A percentile compares a stretch with the other conserved stretches of the same genome.
These are phyloP conservation scores for Magnaporthiopsis rhizophila DNA, from an alignment of 2,329 filamentous ascomycete species.

Conservation along the genomic window DNA sequence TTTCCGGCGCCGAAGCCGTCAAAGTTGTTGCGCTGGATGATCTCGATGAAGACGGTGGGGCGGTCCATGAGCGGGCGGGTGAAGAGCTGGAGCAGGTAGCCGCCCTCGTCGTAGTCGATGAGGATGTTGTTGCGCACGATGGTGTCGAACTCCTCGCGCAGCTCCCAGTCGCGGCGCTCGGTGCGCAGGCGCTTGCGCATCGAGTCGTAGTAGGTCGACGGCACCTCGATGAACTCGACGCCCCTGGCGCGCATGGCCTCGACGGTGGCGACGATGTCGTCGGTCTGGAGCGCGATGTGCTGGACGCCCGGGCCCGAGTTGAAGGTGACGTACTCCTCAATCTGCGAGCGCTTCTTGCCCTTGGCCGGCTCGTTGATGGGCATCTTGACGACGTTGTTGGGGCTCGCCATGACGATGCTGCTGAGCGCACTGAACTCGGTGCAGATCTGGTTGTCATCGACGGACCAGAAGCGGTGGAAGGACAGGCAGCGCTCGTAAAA, in stretches of 20 bases:
- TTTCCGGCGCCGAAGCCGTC: slow-evolving; percentile 91
- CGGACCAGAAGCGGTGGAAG: slow-evolving; percentile 96
- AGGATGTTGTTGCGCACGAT: slow-evolving; percentile 75
- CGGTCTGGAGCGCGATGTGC: slow-evolving; percentile 81
- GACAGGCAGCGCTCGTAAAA: slow-evolving; percentile 83
- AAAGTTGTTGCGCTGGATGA: slow-evolving; percentile 87
- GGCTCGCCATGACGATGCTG: slow-evolving; percentile 82
- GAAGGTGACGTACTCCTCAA: slow-evolving; percentile 88
- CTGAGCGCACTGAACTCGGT: slow-evolving; percentile 86
- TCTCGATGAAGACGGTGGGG: slow-evolving; percentile 92
- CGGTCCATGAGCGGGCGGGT: slow-evolving; percentile 89
- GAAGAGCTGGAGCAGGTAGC: slow-evolving; percentile 72
- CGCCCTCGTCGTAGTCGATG: slow-evolving; percentile 90
- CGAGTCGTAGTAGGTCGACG: slow-evolving; percentile 73
- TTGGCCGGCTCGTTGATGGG: slow-evolving; percentile 93
- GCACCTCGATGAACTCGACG: slow-evolving; percentile 88
- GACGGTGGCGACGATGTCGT: slow-evolving; percentile 71
- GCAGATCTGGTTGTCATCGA: slow-evolving; percentile 88
- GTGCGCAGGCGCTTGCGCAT: slow-evolving; percentile 67
- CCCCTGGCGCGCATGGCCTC: slow-evolving; percentile 73
- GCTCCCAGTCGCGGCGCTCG: slow-evolving; percentile 48
- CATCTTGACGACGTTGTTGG: slow-evolving; percentile 88
- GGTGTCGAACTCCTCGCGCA: slow-evolving; percentile 65
- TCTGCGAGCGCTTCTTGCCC: slow-evolving; percentile 87
- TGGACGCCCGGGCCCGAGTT: slow-evolving; percentile 86